Base-by-base conservation (phyloP, 441 rosid genomes). In the Populus hybrid region DNA sequence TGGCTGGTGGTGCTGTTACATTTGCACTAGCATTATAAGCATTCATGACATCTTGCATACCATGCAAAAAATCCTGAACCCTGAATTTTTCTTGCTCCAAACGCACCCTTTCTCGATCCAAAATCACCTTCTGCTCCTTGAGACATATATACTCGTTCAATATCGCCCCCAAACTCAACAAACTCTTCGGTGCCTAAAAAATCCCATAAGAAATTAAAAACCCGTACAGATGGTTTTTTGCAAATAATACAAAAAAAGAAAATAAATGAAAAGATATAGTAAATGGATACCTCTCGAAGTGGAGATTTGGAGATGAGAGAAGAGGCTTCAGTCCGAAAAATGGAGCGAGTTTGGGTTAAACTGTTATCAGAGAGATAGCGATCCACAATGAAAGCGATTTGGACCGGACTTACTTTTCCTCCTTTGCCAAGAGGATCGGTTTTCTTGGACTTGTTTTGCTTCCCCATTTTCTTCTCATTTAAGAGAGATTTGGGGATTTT, bases 311-410 rank as follows among this genome's bases (percentile, higher is more conserved):
- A 84, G 75, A 95, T 81, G 86, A 92, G 89, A 57, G 95, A 83
- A 9, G 97, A 85, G 16, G 94, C 98, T 79, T 95, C 99, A 21
- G 74, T 70, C 75, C 95, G 74, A 79, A 90, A 92, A 61, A 75
- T 74, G 3, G 85, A 79, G 14, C 94, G 93, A 38, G 91, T 88
- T 70, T 89, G 81, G 1, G 89, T 36, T 86, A 85, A 91, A 70
- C 76, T 84, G 83, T 89, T 92, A 72, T 93, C 93, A 69, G 74
- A 80, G 74, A 95, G 99, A 81, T 91, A 93, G 10, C 97, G 88
- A 71, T 95, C 98, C 1, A 93, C 94, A 65, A 95, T 85, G 84
- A 88, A 95, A 1, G 99, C 96, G 28, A 92, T 78, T 75, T 95
- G 99, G 64, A 87, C 85, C 0, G 92, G 95, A 6, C 92, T 92